phyloP scores from a whole-genome alignment of 805 yeast species.

The Nakazawaea holstii region DNA sequence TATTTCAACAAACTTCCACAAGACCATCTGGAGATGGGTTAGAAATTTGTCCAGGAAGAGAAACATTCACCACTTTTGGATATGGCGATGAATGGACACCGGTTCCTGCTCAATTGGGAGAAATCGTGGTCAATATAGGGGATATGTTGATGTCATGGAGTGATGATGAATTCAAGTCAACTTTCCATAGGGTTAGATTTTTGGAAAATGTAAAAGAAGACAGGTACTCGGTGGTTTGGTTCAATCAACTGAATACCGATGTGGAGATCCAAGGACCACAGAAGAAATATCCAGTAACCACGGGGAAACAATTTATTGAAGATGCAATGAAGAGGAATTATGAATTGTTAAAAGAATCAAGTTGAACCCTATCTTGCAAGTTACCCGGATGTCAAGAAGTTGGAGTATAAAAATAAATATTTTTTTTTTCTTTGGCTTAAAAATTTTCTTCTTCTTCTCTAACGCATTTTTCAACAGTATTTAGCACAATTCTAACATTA shows the following conservation, averaged over 20 bases:
- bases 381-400: constrained; percentile 2
- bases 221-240: constrained; percentile 28
- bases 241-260: constrained; percentile 30
- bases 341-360: constrained; percentile 2
- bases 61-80: constrained; percentile 28
- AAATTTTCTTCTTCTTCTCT: constrained; percentile 11
- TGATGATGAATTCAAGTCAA: constrained; percentile 27
- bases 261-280: constrained; percentile 24
- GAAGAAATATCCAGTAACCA: constrained; percentile 21
- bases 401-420: background rate
- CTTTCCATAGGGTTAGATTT: constrained; percentile 29
- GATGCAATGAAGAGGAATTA: constrained; percentile 29
- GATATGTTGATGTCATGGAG: constrained; percentile 35
- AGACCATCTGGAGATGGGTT: constrained; percentile 26
- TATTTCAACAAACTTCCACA: constrained; percentile 23
- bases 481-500: constrained; percentile 34
- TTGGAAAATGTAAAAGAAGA: constrained; percentile 24
- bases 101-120: constrained; percentile 27
- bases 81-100: constrained; percentile 29
- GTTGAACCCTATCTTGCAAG: background rate
- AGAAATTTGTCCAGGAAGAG: constrained; percentile 32
- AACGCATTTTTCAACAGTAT: constrained; percentile 50
- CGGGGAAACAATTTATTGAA: constrained; percentile 27
- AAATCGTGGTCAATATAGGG: constrained; percentile 31
- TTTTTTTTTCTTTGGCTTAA: constrained; percentile 6